Evolutionary conservation across 805 yeast species (phyloP).

Genomic region (Metschnikowia peoriensis): DNA sequence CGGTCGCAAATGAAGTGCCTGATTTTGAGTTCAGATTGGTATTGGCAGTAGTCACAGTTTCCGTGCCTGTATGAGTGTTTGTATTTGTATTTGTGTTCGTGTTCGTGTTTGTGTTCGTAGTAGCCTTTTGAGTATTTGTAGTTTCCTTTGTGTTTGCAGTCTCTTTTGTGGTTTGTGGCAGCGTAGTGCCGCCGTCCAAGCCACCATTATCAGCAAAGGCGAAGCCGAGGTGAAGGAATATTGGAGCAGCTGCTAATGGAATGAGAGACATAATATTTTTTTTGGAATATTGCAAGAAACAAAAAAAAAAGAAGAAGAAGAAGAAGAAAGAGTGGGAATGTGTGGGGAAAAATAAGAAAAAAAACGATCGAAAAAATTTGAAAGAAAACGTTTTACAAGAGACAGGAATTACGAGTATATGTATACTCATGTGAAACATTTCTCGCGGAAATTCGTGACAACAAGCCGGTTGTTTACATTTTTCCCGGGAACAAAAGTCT

Average conservation of each 20-base stretch:
- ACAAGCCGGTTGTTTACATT: conserved; percentile 2
- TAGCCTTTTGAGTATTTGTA: background rate
- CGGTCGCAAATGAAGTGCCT: conserved; percentile 3
- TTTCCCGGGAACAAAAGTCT: background rate
- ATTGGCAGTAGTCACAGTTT: conserved; percentile 7
- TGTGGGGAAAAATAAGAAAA: background rate
- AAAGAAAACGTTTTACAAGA: background rate
- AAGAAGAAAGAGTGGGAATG: background rate
- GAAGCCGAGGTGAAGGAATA: conserved; percentile 12
- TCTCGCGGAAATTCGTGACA: background rate
- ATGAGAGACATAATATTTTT: conserved; percentile 11
- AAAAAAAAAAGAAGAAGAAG: too few species aligned
- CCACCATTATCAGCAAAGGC: conserved; percentile 18
- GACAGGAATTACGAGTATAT: background rate
- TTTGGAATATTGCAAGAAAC: background rate
- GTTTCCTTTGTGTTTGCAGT: background rate
- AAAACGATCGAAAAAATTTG: background rate
- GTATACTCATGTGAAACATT: background rate
- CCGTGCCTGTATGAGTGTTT: conserved; percentile 6
- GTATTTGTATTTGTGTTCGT: conserved; percentile 6
- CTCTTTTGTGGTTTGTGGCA: background rate
- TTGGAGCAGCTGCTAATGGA: conserved; percentile 10
- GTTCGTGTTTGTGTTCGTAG: conserved; percentile 2
- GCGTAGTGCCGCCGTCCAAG: conserved; percentile 9
- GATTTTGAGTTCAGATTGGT: background rate